Base-by-base conservation (phyloP, 1,284 basidiomycete species). In the Rhizopogon hawkerae region DNA sequence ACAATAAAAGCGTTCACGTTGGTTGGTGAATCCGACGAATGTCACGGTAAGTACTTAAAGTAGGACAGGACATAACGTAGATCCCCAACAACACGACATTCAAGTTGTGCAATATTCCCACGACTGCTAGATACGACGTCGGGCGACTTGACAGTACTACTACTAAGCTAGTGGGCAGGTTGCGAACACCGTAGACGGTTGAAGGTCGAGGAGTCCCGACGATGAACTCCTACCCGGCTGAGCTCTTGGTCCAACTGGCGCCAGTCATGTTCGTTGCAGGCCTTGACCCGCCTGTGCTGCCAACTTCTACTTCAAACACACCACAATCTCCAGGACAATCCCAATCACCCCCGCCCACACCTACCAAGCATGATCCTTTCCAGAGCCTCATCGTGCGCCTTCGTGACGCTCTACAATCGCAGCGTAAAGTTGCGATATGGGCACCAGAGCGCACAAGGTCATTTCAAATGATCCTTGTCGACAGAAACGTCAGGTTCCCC, bases 231-330 rank as follows among this genome's bases (percentile, higher is more conserved):
- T 93, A 93, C 71, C 90, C 90, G 10, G 73, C 78, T 50, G 89
- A 92, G 69, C 72, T 93, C 50, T 73, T 94, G 55, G 75, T 79
- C 38, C 92, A 95, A 65, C 80, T 91, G 46, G 83, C 82, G 34
- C 93, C 93, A 21, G 81, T 95, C 45, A 89, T 96, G 87, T 95
- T 95, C 62, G 85, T 93, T 26, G 90, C 90, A 21, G 92, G 93
- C 0, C 77, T 96, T 34, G 82, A 82, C 50, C 59, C 54, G 42
- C 49, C 44, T 9, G 2, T 50, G 21, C 21, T 62, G 38, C 24
- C 60, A 45, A 26, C 61, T 1, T 51, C 60, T 16, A 50, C 60
- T 23, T 47, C 59, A 46, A 29, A 50, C 24, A 3, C 5, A 1
- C 42, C 11, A 11, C 36, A 39, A 3, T 14, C 36, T 1, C 41